These are phyloP conservation scores for Blastosporella zonata DNA, from an alignment of 1,284 basidiomycete species.

Conservation along the genomic window DNA sequence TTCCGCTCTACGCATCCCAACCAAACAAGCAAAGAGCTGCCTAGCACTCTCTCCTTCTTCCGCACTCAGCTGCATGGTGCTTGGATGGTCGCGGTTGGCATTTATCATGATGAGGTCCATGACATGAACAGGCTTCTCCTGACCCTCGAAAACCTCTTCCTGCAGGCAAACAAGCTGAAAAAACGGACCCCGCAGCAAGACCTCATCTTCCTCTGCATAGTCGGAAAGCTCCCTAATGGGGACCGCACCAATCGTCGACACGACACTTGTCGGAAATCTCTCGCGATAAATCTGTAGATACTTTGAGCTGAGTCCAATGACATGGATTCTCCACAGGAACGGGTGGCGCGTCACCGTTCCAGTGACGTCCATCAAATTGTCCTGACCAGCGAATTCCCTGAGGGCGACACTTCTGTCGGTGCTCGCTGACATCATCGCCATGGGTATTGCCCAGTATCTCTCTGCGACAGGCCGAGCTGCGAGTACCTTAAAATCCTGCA, in stretches of 20 bases:
- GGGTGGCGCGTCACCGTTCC: slow-evolving; percentile 4
- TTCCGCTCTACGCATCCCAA: slow-evolving; percentile 20
- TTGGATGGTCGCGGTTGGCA: slow-evolving; percentile 23
- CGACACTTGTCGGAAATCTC: slow-evolving; percentile 21
- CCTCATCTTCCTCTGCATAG: slow-evolving; percentile 21
- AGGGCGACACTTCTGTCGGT: slow-evolving; percentile 18
- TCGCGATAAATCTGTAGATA: slow-evolving; percentile 17
- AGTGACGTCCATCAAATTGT: neutral
- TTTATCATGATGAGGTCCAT: slow-evolving; percentile 23
- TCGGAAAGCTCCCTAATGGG: slow-evolving; percentile 21
- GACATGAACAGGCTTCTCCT: slow-evolving; percentile 14
- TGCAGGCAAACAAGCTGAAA: slow-evolving; percentile 20
- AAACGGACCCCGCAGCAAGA: slow-evolving; percentile 22
- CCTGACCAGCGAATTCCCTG: slow-evolving; percentile 16
- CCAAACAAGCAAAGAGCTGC: slow-evolving; percentile 18
- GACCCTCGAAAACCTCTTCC: slow-evolving; percentile 16
- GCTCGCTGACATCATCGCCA: slow-evolving; percentile 24
- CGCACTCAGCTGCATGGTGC: slow-evolving; percentile 21
- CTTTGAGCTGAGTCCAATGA: slow-evolving; percentile 14
- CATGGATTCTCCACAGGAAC: slow-evolving; percentile 22
- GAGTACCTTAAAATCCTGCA: slow-evolving; percentile 20
- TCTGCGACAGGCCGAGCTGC: slow-evolving; percentile 19
- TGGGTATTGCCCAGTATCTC: slow-evolving; percentile 22
- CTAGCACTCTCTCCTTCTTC: slow-evolving; percentile 21
- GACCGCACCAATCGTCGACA: slow-evolving; percentile 22